Conservation (phyloP, 2,329 filamentous ascomycete genomes). For the Neonectria punicea region DNA sequence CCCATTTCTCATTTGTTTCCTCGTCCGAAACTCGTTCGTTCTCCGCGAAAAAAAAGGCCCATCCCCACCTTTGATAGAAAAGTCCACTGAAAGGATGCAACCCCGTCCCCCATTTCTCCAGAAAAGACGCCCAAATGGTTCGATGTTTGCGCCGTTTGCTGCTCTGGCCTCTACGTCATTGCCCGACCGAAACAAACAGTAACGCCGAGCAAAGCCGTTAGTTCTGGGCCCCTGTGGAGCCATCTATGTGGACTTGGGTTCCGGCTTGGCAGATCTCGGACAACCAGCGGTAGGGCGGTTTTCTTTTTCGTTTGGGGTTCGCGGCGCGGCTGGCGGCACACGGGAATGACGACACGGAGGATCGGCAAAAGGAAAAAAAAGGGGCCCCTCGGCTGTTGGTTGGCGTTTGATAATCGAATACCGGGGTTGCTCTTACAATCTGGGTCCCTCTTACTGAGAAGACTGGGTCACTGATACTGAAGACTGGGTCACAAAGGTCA, state of each 20-base stretch:
- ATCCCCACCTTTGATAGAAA: not conserved
- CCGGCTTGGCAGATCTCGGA: constrained; percentile 40
- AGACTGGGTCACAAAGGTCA: no score
- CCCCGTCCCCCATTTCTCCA: not conserved
- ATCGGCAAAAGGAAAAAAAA: not conserved
- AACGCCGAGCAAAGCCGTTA: constrained; percentile 34
- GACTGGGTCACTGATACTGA: no score
- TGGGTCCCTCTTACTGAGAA: no score
- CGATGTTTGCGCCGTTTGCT: not conserved
- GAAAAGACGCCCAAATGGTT: not conserved
- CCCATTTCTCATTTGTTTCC: no score
- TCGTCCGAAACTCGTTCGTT: not conserved
- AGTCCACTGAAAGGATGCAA: not conserved
- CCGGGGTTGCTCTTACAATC: no score
- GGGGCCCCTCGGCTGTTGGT: not conserved
- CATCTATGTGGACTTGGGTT: constrained; percentile 10
- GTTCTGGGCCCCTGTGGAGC: constrained; percentile 18
- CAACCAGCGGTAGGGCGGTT: not conserved
- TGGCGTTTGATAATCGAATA: no score
- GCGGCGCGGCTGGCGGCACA: constrained; percentile 35
- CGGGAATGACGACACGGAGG: constrained; percentile 34
- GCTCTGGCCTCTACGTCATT: constrained; percentile 26
- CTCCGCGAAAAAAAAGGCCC: not conserved
- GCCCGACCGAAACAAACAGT: constrained; percentile 16
- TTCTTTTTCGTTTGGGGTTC: not conserved